phyloP scores from a whole-genome alignment of 306 rosid species.

The Hippophae rhamnoides region DNA sequence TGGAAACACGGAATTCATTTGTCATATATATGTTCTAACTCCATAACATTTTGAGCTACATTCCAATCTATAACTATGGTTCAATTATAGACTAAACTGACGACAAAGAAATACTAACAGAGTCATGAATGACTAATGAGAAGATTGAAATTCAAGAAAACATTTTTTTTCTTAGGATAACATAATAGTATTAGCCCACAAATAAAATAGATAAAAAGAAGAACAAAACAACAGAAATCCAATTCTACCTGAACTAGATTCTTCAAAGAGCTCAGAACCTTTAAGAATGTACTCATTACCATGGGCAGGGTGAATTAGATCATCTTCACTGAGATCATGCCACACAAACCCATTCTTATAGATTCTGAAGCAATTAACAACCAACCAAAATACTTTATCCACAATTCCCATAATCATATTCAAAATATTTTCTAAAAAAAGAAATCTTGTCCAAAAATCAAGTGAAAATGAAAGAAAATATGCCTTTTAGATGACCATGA shows the following conservation, averaged over 20 bases:
- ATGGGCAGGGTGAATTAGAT: constrained; percentile 69
- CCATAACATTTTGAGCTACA: neutral
- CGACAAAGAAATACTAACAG: neutral
- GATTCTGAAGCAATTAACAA: constrained; percentile 45
- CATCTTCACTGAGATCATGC: constrained; percentile 90
- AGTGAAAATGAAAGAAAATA: neutral
- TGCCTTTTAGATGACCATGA: constrained; percentile 96
- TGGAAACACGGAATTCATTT: constrained; percentile 21
- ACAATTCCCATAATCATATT: too few relatives aligned
- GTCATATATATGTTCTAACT: constrained; percentile 1
- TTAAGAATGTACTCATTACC: constrained; percentile 87
- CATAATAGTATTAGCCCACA: neutral
- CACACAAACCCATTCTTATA: constrained; percentile 89
- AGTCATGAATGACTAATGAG: neutral
- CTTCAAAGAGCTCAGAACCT: constrained; percentile 89
- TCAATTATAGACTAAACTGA: neutral
- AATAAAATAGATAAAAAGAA: too few relatives aligned
- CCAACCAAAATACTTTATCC: constrained; percentile 3
- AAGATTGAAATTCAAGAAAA: neutral
- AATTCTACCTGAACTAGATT: constrained; percentile 56
- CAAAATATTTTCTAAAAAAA: too few relatives aligned
- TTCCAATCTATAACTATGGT: too few relatives aligned
- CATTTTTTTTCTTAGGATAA: too few relatives aligned
- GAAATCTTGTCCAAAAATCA: neutral
- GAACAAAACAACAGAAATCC: neutral